Percentiles rank a stretch among this genome's conserved stretches.
phyloP scores from a whole-genome alignment of 495 filamentous ascomycete species.

The Neurospora sublineolata region DNA sequence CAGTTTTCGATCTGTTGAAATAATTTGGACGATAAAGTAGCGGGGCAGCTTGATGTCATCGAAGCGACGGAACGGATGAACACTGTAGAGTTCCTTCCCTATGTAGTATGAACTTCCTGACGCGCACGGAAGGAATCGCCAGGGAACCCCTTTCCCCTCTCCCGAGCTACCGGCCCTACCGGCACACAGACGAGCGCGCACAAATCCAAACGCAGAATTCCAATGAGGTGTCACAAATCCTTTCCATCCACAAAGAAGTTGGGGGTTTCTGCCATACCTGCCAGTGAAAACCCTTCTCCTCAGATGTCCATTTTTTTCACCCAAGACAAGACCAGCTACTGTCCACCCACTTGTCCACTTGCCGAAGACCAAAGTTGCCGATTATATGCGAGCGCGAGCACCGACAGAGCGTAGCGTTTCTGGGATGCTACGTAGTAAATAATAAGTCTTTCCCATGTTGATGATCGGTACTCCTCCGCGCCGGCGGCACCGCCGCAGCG shows the following conservation, averaged over 20 bases:
- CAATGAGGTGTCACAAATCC: neutral
- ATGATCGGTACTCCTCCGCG: neutral
- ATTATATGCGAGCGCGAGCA: neutral
- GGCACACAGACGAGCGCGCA: neutral
- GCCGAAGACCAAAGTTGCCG: neutral
- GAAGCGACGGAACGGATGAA: no score
- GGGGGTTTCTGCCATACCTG: neutral
- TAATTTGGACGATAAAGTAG: neutral
- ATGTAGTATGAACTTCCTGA: neutral
- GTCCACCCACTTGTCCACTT: neutral
- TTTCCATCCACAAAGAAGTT: neutral
- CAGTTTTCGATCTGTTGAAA: neutral
- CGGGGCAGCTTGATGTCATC: neutral
- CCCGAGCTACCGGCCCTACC: neutral
- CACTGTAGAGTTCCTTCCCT: neutral
- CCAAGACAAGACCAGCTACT: neutral
- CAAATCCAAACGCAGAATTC: neutral
- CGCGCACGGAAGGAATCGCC: neutral
- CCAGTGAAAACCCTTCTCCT: neutral
- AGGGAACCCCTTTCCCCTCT: neutral
- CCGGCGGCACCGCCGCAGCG: neutral
- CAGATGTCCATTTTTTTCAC: neutral
- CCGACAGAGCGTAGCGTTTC: neutral
- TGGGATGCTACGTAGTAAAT: neutral
- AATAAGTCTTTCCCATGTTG: neutral